Evolutionary conservation across 768 basidiomycete species (phyloP), one percentile per base, ranked within the genome.

Genomic region (Pleurotus giganteus): DNA sequence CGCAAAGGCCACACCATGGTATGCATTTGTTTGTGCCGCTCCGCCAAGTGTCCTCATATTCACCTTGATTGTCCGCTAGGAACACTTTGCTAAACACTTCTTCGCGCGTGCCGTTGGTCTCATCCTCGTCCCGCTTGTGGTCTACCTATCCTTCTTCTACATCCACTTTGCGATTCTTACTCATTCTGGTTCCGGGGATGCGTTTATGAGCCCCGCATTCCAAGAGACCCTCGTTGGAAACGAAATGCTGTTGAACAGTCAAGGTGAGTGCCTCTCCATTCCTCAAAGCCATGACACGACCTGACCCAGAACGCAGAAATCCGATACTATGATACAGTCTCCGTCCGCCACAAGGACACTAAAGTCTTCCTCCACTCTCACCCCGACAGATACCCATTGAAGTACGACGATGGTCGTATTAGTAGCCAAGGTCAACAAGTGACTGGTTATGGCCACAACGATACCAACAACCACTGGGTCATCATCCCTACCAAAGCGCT

Each of bases 131-230:
- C 97, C 97, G 3, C 82, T 94, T 61, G 71, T 91, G 54, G 79
- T 98, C 47, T 99, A 99, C 69, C 82, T 98, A 2, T 87, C 88
- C 13, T 93, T 96, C 80, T 99, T 99, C 80, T 99, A 89, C 72
- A 72, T 97, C 23, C 97, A 99, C 70, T 96, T 99, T 65, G 77
- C 87, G 24, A 78, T 98, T 58, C 84, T 98, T 60, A 89, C 76
- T 6, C 80, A 86, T 60, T 94, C 94, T 9, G 97, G 97, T 23
- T 82, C 94, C 28, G 97, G 97, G 4, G 97, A 98, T 65, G 77
- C 80, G 34, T 99, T 98, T 76, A 98, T 98, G 97, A 94, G 90
- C 66, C 95, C 97, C 4, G 87, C 86, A 4, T 99, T 99, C 84
- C 97, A 99, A 71, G 94, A 98, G 73, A 97, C 94, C 15, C 76